Conservation (phyloP, 257 asterid species). For the Penstemon barbatus region DNA sequence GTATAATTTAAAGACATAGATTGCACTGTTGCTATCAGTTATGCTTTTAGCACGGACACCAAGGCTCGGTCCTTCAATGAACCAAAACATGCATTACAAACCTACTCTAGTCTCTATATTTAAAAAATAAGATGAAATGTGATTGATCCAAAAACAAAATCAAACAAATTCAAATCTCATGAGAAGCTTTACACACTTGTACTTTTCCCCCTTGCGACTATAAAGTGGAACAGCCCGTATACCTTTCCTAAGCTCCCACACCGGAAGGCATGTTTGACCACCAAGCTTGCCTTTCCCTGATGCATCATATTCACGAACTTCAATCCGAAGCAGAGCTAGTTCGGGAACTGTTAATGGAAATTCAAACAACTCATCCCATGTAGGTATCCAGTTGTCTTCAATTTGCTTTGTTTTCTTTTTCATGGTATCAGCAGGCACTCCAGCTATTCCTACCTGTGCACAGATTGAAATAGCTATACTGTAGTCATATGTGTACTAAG, state of each 20-base stretch:
- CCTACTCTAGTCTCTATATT: not conserved
- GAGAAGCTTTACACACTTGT: constrained; percentile 43
- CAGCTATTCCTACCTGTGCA: constrained; percentile 31
- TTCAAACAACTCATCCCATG: constrained; percentile 39
- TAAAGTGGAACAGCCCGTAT: constrained; percentile 36
- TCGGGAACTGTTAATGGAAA: constrained; percentile 40
- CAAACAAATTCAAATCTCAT: constrained; percentile 38
- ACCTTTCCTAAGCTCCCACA: constrained; percentile 37
- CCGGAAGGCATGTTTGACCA: constrained; percentile 45
- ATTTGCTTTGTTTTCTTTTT: constrained; percentile 35
- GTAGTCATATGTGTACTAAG: not conserved
- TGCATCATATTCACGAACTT: constrained; percentile 33
- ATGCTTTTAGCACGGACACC: too few species aligned
- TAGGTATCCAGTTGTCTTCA: constrained; percentile 36
- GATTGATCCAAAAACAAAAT: too few species aligned
- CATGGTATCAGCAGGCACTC: constrained; percentile 35
- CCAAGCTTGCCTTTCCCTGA: constrained; percentile 31
- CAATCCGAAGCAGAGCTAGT: constrained; percentile 38
- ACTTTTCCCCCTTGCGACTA: constrained; percentile 30
- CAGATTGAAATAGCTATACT: not conserved
- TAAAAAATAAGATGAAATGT: not conserved
- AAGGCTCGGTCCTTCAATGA: too few species aligned
- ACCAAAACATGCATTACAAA: not conserved
- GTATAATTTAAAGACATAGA: too few species aligned
- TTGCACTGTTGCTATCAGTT: too few species aligned